A percentile compares a stretch with the other conserved stretches of the same genome.
These are phyloP conservation scores for Calonectria montana DNA, from an alignment of 2,329 filamentous ascomycete genomes.

Conservation along the genomic window DNA sequence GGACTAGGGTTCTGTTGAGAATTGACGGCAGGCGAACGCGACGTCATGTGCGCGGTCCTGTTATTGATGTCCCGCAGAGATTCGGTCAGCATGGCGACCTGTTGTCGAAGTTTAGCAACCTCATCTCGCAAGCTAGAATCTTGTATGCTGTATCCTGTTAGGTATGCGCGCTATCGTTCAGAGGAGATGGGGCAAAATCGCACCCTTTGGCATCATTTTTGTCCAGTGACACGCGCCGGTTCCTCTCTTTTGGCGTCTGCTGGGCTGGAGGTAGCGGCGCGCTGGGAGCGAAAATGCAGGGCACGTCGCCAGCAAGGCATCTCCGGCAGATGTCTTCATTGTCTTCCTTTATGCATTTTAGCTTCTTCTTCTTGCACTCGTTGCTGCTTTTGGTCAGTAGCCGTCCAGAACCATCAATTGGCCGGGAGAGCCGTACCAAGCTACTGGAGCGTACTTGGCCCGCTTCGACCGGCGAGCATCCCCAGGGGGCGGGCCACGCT, in stretches of 20 bases:
- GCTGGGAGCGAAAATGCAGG: conserved; percentile 38
- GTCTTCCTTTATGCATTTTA: conserved; percentile 50
- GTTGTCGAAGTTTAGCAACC: conserved; percentile 43
- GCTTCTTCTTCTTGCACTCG: conserved; percentile 55
- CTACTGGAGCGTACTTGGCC: conserved; percentile 51
- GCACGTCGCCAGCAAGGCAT: conserved; percentile 41
- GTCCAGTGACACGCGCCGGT: conserved; percentile 27
- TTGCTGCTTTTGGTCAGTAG: conserved; percentile 40
- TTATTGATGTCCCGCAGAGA: conserved; percentile 39
- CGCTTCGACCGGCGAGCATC: conserved; percentile 40
- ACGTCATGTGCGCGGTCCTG: conserved; percentile 32
- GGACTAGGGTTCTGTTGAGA: conserved; percentile 31
- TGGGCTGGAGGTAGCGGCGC: conserved; percentile 18
- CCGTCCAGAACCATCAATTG: neutral
- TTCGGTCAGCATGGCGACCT: conserved; percentile 44
- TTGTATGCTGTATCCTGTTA: neutral
- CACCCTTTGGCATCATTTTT: neutral
- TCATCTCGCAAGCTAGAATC: conserved; percentile 42
- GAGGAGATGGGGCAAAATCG: neutral
- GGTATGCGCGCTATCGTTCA: neutral
- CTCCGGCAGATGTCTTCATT: conserved; percentile 43
- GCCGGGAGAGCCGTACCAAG: conserved; percentile 43
- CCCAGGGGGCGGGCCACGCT: conserved; percentile 1
- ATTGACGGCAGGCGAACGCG: conserved; percentile 19
- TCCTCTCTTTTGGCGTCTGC: conserved; percentile 31